These are phyloP conservation scores for Azolla pinnata DNA, from an alignment of 75 land plant species.

Conservation along the genomic window DNA sequence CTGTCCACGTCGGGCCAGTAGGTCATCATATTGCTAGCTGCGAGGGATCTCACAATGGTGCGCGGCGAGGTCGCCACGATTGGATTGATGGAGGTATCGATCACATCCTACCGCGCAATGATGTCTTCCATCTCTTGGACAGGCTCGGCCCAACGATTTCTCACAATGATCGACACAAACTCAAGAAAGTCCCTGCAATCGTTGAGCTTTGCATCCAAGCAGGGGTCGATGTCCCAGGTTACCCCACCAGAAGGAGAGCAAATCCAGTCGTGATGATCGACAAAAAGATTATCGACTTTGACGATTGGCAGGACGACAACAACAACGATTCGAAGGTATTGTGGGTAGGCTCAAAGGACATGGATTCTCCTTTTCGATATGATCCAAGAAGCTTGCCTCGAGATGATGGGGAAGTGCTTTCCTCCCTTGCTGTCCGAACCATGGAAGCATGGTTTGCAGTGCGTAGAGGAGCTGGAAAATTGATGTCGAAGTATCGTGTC, in stretches of 20 bases:
- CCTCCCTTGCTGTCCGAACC: constrained; percentile 48
- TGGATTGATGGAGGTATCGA: constrained; percentile 64
- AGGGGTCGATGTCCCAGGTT: constrained; percentile 75
- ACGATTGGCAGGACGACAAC: constrained; percentile 20
- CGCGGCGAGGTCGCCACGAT: constrained; percentile 40
- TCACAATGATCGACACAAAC: constrained; percentile 46
- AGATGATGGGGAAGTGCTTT: constrained; percentile 24
- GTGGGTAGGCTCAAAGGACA: constrained; percentile 44
- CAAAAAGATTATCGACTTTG: constrained; percentile 17
- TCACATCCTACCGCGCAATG: constrained; percentile 54
- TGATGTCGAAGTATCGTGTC: constrained; percentile 55
- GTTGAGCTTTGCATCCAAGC: constrained; percentile 86
- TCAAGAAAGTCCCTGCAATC: constrained; percentile 66
- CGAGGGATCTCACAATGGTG: constrained; percentile 29
- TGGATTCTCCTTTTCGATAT: constrained; percentile 38
- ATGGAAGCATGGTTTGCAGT: constrained; percentile 54
- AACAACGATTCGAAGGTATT: no score
- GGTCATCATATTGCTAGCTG: constrained; percentile 59
- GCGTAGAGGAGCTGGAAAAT: constrained; percentile 37
- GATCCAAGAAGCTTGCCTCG: constrained; percentile 28
- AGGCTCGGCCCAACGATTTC: constrained; percentile 56
- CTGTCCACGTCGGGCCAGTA: constrained; percentile 40
- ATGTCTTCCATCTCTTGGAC: constrained; percentile 62
- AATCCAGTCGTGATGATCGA: constrained; percentile 46
- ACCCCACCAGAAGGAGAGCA: constrained; percentile 68